Percentiles rank a stretch among this genome's conserved stretches.
Conservation (phyloP, 2,329 filamentous ascomycete species). For the Sphaerulina vaccinii region DNA sequence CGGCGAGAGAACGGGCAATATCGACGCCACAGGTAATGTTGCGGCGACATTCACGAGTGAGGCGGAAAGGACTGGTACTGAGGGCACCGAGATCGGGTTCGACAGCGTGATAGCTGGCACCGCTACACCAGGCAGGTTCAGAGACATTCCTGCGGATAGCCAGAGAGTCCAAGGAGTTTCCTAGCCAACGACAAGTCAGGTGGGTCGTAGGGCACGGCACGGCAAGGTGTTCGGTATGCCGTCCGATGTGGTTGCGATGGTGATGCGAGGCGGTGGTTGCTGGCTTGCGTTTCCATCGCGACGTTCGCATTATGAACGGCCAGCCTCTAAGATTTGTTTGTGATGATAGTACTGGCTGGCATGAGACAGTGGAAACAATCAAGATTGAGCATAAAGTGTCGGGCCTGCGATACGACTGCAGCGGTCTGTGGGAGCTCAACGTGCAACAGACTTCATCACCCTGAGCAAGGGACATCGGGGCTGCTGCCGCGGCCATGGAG, state of each 20-base stretch:
- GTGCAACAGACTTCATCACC: neutral
- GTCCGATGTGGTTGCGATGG: slow-evolving; percentile 23
- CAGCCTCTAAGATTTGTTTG: slow-evolving; percentile 25
- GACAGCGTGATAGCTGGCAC: no score
- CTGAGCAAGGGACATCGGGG: slow-evolving; percentile 4
- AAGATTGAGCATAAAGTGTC: slow-evolving; percentile 9
- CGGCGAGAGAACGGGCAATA: neutral
- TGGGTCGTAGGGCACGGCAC: neutral
- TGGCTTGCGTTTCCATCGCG: slow-evolving; percentile 31
- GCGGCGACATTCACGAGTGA: no score
- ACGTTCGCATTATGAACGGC: slow-evolving; percentile 29
- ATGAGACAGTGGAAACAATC: slow-evolving; percentile 24
- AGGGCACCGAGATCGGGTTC: neutral
- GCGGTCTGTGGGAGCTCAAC: neutral
- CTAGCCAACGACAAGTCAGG: slow-evolving; percentile 11
- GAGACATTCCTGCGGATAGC: slow-evolving; percentile 7
- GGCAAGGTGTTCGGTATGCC: slow-evolving; percentile 14
- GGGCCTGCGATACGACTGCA: neutral
- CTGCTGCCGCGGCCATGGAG: no score
- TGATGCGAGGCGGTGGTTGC: slow-evolving; percentile 15
- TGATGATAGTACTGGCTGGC: slow-evolving; percentile 22
- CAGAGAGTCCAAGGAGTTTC: slow-evolving; percentile 12
- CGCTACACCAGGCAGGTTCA: no score
- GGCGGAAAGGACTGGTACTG: no score
- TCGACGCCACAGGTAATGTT: no score